Evolutionary conservation across 148 eudicot genomes (phyloP).

Genomic region (Chenopodium suecicum): DNA sequence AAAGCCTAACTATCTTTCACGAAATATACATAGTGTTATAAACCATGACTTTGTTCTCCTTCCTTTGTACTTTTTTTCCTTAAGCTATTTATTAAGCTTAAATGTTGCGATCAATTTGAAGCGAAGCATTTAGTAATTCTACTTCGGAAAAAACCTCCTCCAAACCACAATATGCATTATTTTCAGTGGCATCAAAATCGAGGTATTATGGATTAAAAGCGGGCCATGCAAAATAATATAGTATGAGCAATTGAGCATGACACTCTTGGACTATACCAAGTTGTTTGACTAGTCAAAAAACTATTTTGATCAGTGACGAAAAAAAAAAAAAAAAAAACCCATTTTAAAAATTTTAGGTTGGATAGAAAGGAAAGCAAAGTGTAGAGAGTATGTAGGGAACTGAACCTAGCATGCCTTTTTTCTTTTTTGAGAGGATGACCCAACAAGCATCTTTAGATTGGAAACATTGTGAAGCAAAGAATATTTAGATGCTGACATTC

Average conservation of each 20-base stretch:
- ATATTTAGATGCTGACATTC: background rate
- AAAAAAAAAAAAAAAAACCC: background rate
- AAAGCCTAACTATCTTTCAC: no score
- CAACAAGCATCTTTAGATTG: background rate
- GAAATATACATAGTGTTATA: no score
- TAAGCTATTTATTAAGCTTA: no score
- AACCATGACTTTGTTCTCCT: no score
- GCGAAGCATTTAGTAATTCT: no score
- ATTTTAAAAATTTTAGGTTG: background rate
- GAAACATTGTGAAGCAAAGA: constrained; percentile 3
- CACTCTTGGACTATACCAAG: background rate
- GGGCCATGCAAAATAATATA: constrained; percentile 3
- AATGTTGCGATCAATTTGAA: no score
- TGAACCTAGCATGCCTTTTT: background rate
- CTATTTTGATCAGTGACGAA: background rate
- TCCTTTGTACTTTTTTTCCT: no score
- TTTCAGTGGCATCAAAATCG: background rate
- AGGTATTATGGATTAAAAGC: background rate
- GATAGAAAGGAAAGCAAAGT: background rate
- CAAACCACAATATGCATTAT: background rate
- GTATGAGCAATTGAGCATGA: background rate
- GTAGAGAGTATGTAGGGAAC: background rate
- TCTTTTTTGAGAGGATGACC: background rate
- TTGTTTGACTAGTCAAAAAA: background rate
- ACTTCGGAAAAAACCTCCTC: no score